Evolutionary conservation across 75 land plant genomes (phyloP).

Genomic region (Pseudotsuga menziesii): DNA sequence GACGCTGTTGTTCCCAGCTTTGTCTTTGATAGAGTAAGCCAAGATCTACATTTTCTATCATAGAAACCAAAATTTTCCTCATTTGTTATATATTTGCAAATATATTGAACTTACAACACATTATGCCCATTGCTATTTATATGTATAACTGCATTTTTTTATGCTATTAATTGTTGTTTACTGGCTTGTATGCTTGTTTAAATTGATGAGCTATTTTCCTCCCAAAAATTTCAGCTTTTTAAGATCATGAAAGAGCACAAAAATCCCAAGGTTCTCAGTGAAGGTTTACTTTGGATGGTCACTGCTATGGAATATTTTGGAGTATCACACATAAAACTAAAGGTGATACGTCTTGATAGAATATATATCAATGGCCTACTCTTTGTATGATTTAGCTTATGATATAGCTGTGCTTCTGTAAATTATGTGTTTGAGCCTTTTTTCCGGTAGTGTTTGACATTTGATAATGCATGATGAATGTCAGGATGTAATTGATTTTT

Average conservation of each 20-base stretch:
- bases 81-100: background rate
- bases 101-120: too few species aligned
- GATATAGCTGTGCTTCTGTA: slow-evolving; percentile 6
- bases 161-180: background rate
- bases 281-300: slow-evolving; percentile 94
- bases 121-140: too few species aligned
- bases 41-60: slow-evolving; percentile 7
- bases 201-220: background rate
- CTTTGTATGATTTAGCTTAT: background rate
- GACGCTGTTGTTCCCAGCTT: slow-evolving; percentile 97
- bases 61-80: background rate
- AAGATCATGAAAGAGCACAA: slow-evolving; percentile 99
- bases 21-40: slow-evolving; percentile 85
- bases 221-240: slow-evolving; percentile 43
- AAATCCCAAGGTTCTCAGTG: slow-evolving; percentile 98
- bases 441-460: slow-evolving; percentile 1
- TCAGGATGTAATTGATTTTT: slow-evolving; percentile 97
- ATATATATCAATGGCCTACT: background rate
- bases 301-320: slow-evolving; percentile 98
- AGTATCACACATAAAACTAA: slow-evolving; percentile 72
- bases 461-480: background rate
- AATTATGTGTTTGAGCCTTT: background rate
- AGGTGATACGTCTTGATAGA: slow-evolving; percentile 36
- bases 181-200: slow-evolving; percentile 1
- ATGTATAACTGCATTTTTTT: background rate